A percentile compares a stretch with the other conserved stretches of the same genome.
These are phyloP conservation scores for Ceratocystis harringtonii DNA, from an alignment of 2,329 filamentous ascomycete genomes.

Conservation along the genomic window DNA sequence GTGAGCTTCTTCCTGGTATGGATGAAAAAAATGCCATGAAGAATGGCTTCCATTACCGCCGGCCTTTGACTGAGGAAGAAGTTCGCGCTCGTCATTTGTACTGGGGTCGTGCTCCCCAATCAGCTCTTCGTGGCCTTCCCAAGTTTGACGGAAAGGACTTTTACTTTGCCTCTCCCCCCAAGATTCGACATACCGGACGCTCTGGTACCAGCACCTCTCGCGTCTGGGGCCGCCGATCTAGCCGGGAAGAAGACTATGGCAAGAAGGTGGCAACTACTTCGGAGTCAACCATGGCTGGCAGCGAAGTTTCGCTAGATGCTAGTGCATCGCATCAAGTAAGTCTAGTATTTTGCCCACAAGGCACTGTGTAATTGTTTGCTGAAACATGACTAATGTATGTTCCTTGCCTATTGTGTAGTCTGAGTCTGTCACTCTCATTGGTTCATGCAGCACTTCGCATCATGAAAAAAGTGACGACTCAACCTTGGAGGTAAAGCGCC, in stretches of 20 bases:
- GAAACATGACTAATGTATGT: neutral
- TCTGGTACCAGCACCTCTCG: constrained; percentile 7
- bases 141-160: constrained; percentile 53
- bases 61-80: constrained; percentile 45
- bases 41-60: constrained; percentile 39
- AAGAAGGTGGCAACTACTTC: constrained; percentile 14
- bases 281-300: neutral
- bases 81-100: constrained; percentile 43
- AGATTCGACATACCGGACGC: constrained; percentile 21
- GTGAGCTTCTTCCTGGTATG: constrained; percentile 33
- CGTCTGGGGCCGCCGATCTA: constrained; percentile 7
- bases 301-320: constrained; percentile 14
- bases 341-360: neutral
- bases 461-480: constrained; percentile 11
- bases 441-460: constrained; percentile 10
- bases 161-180: constrained; percentile 41
- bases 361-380: neutral
- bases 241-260: constrained; percentile 8
- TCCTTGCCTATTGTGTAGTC: neutral
- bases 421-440: constrained; percentile 3
- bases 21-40: constrained; percentile 29
- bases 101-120: constrained; percentile 41
- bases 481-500: constrained; percentile 11
- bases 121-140: constrained; percentile 38
- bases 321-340: constrained; percentile 12